Conservation (phyloP, 2,329 filamentous ascomycete species). For the Chaetomium sp. region DNA sequence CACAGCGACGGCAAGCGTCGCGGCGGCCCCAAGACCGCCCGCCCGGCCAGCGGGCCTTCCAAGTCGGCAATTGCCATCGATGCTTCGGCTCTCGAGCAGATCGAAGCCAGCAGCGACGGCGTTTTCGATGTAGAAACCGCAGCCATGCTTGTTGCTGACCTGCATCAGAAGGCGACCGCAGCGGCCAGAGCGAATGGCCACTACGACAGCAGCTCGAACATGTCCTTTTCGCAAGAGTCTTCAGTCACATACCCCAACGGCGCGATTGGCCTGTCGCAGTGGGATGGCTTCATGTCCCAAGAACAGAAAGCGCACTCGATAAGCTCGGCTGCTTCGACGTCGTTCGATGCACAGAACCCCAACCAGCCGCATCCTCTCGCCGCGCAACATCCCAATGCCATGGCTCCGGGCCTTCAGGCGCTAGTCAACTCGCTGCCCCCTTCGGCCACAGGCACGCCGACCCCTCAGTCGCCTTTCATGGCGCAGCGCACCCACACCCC, state of each 20-base stretch:
- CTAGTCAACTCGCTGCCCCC: conserved; percentile 72
- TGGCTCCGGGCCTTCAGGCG: conserved; percentile 68
- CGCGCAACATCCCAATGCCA: conserved; percentile 61
- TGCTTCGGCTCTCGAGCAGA: conserved; percentile 83
- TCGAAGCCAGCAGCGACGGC: conserved; percentile 85
- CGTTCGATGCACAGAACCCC: conserved; percentile 68
- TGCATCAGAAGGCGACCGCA: conserved; percentile 89
- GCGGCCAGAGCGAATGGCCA: conserved; percentile 63
- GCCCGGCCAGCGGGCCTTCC: conserved; percentile 63
- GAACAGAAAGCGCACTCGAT: conserved; percentile 78
- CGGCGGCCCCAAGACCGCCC: conserved; percentile 67
- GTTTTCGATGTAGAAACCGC: conserved; percentile 96
- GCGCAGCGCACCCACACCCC: conserved; percentile 69
- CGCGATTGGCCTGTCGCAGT: conserved; percentile 80
- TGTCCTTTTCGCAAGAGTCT: conserved; percentile 76
- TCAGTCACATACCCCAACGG: conserved; percentile 75
- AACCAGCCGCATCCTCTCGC: conserved; percentile 62
- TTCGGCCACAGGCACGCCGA: conserved; percentile 69
- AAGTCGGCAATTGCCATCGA: conserved; percentile 83
- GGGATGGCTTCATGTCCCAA: conserved; percentile 82
- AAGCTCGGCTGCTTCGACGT: conserved; percentile 63
- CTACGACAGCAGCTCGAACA: conserved; percentile 60
- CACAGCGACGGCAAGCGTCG: conserved; percentile 93
- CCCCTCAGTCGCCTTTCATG: conserved; percentile 72
- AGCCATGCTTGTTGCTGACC: conserved; percentile 97